phyloP scores from a whole-genome alignment of 2,329 filamentous ascomycete species.

The Pseudogymnoascus sp. region DNA sequence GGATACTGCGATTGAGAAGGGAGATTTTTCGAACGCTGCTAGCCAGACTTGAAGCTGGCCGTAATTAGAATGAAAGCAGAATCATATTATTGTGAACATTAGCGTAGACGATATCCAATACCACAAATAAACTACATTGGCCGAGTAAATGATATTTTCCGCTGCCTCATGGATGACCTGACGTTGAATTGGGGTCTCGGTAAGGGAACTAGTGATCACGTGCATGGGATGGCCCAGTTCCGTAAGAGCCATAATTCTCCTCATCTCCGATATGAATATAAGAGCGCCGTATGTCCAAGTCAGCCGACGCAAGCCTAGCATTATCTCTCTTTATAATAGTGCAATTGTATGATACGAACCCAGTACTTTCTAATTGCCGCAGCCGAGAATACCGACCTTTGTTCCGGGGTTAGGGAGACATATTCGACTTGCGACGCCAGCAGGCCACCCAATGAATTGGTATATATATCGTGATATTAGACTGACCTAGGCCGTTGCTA shows the following conservation, averaged over 20 bases:
- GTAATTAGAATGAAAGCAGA: slow-evolving; percentile 1
- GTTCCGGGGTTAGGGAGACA: background rate
- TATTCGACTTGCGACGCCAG: background rate
- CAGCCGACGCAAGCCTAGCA: slow-evolving; percentile 5
- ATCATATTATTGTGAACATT: slow-evolving; percentile 4
- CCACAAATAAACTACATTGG: background rate
- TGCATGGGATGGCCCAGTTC: background rate
- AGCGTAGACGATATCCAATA: slow-evolving; percentile 10
- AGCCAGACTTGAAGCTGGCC: background rate
- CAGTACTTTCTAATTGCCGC: background rate
- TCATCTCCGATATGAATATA: slow-evolving; percentile 6
- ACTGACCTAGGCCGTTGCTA: slow-evolving; percentile 6
- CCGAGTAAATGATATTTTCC: background rate
- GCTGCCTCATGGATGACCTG: background rate
- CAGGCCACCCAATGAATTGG: slow-evolving; percentile 5
- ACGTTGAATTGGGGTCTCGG: slow-evolving; percentile 5
- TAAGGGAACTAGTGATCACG: slow-evolving; percentile 4
- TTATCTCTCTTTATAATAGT: slow-evolving; percentile 6
- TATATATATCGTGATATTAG: slow-evolving; percentile 6
- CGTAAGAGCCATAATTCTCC: slow-evolving; percentile 7
- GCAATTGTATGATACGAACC: slow-evolving; percentile 1
- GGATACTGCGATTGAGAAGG: slow-evolving; percentile 71
- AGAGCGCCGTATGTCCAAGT: background rate
- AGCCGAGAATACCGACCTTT: slow-evolving; percentile 4
- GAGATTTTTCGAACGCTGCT: slow-evolving; percentile 42